A percentile compares a stretch with the other conserved stretches of the same genome.
Evolutionary conservation across 2,329 filamentous ascomycete species (phyloP).

Genomic region (Trichoderma sp.): DNA sequence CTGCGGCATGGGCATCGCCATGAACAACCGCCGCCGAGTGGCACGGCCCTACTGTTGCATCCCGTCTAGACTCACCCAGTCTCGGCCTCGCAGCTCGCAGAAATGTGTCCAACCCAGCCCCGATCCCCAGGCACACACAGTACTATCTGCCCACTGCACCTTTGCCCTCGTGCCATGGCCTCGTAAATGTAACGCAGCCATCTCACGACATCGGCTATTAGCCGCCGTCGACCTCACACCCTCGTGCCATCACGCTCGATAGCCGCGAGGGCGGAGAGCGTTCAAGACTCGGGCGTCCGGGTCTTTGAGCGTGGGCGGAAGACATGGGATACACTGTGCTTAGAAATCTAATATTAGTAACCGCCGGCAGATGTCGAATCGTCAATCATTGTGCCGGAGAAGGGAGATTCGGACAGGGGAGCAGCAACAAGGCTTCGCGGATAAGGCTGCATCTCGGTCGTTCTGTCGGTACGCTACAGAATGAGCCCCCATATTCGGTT

Average conservation of each 20-base stretch:
- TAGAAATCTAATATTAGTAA: not conserved
- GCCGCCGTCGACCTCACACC: conserved; percentile 4
- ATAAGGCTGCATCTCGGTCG: conserved; percentile 3
- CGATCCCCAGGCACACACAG: not conserved
- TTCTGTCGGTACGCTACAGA: not conserved
- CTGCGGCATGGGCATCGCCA: not conserved
- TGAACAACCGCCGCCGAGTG: not conserved
- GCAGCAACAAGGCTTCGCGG: not conserved
- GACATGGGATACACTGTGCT: not conserved
- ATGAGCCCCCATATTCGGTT: not conserved
- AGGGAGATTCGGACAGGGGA: not conserved
- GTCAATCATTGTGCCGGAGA: not conserved
- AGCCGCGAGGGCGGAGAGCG: not conserved
- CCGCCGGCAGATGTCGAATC: not conserved
- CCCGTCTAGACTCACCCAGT: not conserved
- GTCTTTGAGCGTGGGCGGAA: not conserved
- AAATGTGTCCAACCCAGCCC: not conserved
- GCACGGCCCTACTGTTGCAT: not conserved
- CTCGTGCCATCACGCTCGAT: not conserved
- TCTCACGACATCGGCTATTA: conserved; percentile 10
- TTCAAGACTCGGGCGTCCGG: not conserved
- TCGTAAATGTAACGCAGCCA: conserved; percentile 12
- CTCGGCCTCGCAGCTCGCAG: not conserved
- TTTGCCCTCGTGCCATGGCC: not conserved
- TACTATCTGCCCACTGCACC: not conserved